Evolutionary conservation across 139 green algal species (phyloP).

Genomic region (Penium margaritaceum): DNA sequence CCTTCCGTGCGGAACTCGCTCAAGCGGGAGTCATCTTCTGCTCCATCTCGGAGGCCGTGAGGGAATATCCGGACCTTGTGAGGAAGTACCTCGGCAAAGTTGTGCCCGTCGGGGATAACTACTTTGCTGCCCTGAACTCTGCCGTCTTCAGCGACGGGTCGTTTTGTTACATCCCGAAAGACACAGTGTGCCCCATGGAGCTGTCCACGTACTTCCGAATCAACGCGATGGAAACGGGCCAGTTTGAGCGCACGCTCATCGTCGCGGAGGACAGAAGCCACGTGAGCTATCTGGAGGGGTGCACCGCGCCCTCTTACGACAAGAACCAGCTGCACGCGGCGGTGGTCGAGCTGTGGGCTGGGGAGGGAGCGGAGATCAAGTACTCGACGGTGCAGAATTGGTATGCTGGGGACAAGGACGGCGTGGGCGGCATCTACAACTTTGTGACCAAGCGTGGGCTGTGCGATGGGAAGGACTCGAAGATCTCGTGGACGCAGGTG

Average conservation of each 20-base stretch:
- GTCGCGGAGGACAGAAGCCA: slow-evolving; percentile 85
- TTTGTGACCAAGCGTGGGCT: slow-evolving; percentile 98
- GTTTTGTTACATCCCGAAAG: slow-evolving; percentile 97
- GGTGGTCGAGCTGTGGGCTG: slow-evolving; percentile 87
- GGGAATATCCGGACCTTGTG: slow-evolving; percentile 91
- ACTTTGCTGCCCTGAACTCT: slow-evolving; percentile 92
- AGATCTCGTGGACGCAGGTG: slow-evolving; percentile 97
- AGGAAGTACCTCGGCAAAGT: slow-evolving; percentile 66
- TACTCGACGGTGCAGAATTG: slow-evolving; percentile 99
- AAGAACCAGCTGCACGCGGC: slow-evolving; percentile 86
- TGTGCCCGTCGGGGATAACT: slow-evolving; percentile 90
- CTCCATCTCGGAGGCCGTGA: slow-evolving; percentile 87
- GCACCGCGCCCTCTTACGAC: slow-evolving; percentile 46
- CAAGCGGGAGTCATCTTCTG: slow-evolving; percentile 96
- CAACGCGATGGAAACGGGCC: slow-evolving; percentile 88
- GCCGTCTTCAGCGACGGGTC: slow-evolving; percentile 94
- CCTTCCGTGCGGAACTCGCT: slow-evolving; percentile 85
- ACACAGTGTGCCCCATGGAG: slow-evolving; percentile 92
- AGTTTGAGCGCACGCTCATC: slow-evolving; percentile 99
- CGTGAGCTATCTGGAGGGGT: slow-evolving; percentile 89
- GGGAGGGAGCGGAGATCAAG: slow-evolving; percentile 89
- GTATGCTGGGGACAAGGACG: slow-evolving; percentile 87
- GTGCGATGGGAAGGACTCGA: slow-evolving; percentile 80
- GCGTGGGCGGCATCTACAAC: slow-evolving; percentile 95
- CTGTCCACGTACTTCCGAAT: slow-evolving; percentile 99